Percentiles rank a stretch among this genome's conserved stretches.
phyloP scores from a whole-genome alignment of 768 basidiomycete species.

The Podaxis sp. region DNA sequence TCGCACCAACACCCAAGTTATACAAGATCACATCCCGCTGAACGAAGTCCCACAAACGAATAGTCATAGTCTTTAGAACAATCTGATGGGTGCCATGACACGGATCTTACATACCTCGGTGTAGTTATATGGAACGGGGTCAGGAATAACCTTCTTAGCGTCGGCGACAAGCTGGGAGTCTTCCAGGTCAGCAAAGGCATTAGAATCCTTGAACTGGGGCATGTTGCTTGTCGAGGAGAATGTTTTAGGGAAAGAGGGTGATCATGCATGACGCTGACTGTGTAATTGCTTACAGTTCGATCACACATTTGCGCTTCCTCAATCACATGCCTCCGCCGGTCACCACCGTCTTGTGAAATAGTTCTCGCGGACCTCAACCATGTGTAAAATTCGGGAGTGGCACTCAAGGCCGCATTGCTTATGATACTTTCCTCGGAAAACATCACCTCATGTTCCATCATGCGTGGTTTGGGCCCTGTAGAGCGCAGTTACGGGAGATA shows the following conservation, averaged over 20 bases:
- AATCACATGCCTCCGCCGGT: background rate
- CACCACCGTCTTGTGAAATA: background rate
- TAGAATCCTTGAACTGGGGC: slow-evolving; percentile 40
- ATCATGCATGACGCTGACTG: background rate
- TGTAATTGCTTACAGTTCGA: no score
- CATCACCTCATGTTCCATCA: no score
- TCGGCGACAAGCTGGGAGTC: slow-evolving; percentile 81
- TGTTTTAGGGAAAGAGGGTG: background rate
- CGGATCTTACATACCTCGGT: slow-evolving; percentile 48
- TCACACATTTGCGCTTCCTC: background rate
- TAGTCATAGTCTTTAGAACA: background rate
- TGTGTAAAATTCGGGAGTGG: background rate
- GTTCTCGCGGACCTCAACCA: background rate
- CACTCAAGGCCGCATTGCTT: background rate
- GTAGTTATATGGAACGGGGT: slow-evolving; percentile 66
- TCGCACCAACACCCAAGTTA: slow-evolving; percentile 93
- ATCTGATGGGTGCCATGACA: no score
- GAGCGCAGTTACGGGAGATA: background rate
- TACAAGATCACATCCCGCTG: slow-evolving; percentile 88
- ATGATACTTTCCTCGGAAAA: no score
- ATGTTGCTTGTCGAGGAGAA: slow-evolving; percentile 19
- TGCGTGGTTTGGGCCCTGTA: no score
- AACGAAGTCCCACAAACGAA: background rate
- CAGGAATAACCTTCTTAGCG: slow-evolving; percentile 64
- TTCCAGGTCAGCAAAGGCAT: slow-evolving; percentile 69